These are phyloP conservation scores for Leishmania lainsoni DNA, from an alignment of 208 protist species.

Conservation along the genomic window DNA sequence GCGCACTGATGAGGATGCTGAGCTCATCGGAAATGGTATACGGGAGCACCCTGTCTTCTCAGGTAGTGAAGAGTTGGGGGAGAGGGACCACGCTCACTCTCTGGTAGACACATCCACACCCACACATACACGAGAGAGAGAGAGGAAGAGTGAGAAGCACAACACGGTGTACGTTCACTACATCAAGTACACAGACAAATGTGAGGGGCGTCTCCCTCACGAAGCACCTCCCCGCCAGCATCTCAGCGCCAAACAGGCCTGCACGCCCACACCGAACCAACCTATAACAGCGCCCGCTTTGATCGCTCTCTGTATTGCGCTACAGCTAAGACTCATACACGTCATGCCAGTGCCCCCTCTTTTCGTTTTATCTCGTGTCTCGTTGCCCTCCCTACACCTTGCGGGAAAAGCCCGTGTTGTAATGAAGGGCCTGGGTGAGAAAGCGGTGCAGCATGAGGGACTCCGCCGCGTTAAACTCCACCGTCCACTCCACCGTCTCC, in stretches of 20 bases:
- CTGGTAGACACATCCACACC: not conserved
- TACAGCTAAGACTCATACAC: not conserved
- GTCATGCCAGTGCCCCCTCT: not conserved
- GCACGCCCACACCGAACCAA: not conserved
- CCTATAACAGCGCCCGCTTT: too few relatives aligned
- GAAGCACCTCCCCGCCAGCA: not conserved
- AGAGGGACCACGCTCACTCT: not conserved
- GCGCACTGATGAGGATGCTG: not conserved
- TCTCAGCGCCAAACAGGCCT: not conserved
- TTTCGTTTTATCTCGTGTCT: not conserved
- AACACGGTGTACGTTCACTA: not conserved
- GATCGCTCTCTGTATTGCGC: not conserved
- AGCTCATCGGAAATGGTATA: not conserved
- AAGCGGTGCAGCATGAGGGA: conserved; percentile 90
- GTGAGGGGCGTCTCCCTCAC: not conserved
- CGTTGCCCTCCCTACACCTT: not conserved
- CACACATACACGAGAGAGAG: conserved; percentile 4
- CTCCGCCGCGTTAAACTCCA: conserved; percentile 71
- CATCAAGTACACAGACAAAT: not conserved
- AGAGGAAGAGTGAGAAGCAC: not conserved
- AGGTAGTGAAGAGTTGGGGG: not conserved
- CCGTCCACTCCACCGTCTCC: conserved; percentile 74
- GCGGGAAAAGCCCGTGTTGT: conserved; percentile 73
- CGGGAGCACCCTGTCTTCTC: not conserved
- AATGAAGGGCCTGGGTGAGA: conserved; percentile 77